Conservation (phyloP, 1,284 basidiomycete species). For the Puccinia horiana region DNA sequence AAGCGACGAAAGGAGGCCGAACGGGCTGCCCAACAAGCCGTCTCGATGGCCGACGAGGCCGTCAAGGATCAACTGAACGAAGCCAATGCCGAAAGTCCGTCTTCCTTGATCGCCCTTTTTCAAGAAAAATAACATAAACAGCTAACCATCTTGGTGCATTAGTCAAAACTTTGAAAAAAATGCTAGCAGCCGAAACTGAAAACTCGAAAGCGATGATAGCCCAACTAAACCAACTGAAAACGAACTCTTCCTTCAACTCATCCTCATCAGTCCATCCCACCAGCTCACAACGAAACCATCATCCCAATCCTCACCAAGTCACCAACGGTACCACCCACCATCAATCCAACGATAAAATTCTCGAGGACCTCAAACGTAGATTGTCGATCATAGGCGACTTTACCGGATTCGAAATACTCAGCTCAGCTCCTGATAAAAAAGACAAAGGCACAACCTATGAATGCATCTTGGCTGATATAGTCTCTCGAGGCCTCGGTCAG, state of each 20-base stretch:
- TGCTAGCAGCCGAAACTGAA: conserved; percentile 34
- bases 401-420: conserved; percentile 37
- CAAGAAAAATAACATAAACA: background rate
- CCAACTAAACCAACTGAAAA: conserved; percentile 41
- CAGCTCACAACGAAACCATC: background rate
- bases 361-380: conserved; percentile 37
- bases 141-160: no score
- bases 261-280: background rate
- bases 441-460: conserved; percentile 24
- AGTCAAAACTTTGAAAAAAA: conserved; percentile 36
- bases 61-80: conserved; percentile 37
- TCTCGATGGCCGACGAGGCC: conserved; percentile 10
- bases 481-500: conserved; percentile 21
- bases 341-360: background rate
- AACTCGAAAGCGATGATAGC: conserved; percentile 42
- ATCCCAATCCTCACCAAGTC: background rate
- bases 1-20: conserved; percentile 44
- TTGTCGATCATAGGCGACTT: conserved; percentile 38
- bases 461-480: conserved; percentile 42
- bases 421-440: background rate
- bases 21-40: conserved; percentile 16
- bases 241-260: background rate
- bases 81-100: conserved; percentile 35
- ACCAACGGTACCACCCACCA: background rate
- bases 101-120: background rate